Percentiles rank a stretch among this genome's conserved stretches.
Evolutionary conservation across 192 early-diverging fungal genomes (phyloP).

Genomic region (Coemansia brasiliensis): DNA sequence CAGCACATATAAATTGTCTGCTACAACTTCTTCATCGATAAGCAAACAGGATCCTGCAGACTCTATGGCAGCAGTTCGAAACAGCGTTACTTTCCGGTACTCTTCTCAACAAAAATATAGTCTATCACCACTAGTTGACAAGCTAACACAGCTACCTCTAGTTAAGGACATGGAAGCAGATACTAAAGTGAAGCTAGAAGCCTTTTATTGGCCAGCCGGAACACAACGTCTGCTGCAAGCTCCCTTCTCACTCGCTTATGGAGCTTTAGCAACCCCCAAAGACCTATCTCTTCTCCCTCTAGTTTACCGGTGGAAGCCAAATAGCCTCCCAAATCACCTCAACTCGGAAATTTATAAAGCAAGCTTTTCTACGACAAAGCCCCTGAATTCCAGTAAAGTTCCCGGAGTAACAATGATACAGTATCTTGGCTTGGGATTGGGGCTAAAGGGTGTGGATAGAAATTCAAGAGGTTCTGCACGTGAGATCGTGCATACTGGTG

Average conservation of each 20-base stretch:
- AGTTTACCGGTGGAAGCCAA: slow-evolving; percentile 26
- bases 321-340: slow-evolving; percentile 19
- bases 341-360: neutral
- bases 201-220: slow-evolving; percentile 36
- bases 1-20: neutral
- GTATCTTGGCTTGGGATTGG: slow-evolving; percentile 27
- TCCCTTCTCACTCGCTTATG: slow-evolving; percentile 25
- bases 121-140: neutral
- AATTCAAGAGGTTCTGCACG: too few relatives aligned
- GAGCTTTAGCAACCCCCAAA: slow-evolving; percentile 13
- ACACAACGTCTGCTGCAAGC: slow-evolving; percentile 18
- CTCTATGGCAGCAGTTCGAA: neutral
- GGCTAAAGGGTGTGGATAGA: slow-evolving; percentile 8
- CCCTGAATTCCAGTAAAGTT: neutral
- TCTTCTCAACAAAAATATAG: neutral
- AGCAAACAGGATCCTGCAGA: too few relatives aligned
- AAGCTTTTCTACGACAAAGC: slow-evolving; percentile 13
- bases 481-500: slow-evolving; percentile 20
- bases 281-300: slow-evolving; percentile 23
- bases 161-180: slow-evolving; percentile 10
- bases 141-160: slow-evolving; percentile 8
- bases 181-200: slow-evolving; percentile 18
- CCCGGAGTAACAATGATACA: slow-evolving; percentile 38
- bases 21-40: too few relatives aligned
- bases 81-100: neutral